Conservation (phyloP, 192 early-diverging fungal genomes). For the Physocladia obscura region DNA sequence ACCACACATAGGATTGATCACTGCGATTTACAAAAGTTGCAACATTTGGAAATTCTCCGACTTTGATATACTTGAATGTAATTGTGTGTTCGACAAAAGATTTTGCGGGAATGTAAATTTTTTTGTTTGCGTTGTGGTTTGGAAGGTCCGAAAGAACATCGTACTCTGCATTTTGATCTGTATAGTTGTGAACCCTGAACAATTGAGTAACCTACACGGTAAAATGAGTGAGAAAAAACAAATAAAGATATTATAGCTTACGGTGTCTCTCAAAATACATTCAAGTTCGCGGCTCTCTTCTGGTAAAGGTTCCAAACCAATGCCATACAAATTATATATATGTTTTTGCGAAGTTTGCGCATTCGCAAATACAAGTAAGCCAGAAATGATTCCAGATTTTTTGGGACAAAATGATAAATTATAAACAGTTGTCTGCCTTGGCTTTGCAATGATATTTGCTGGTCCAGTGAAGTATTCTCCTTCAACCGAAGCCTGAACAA, state of each 20-base stretch:
- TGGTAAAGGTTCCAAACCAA: conserved; percentile 46
- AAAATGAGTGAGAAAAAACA: background rate
- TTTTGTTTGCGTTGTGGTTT: conserved; percentile 2
- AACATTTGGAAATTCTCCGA: conserved; percentile 27
- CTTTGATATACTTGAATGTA: conserved; percentile 23
- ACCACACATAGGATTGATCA: conserved; percentile 51
- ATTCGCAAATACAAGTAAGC: conserved; percentile 45
- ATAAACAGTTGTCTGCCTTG: conserved; percentile 35
- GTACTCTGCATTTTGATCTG: conserved; percentile 38
- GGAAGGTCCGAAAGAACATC: conserved; percentile 52
- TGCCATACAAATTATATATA: conserved; percentile 42
- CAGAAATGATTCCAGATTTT: conserved; percentile 28
- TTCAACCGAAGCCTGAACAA: conserved; percentile 33
- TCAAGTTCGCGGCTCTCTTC: conserved; percentile 44
- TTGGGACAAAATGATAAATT: conserved; percentile 40
- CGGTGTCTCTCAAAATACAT: conserved; percentile 30
- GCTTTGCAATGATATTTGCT: conserved; percentile 31
- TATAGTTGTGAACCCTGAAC: conserved; percentile 40
- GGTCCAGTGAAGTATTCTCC: conserved; percentile 43
- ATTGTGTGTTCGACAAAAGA: conserved; percentile 28
- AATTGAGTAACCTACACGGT: conserved; percentile 16
- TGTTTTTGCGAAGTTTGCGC: conserved; percentile 50
- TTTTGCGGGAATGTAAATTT: conserved; percentile 30
- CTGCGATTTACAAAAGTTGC: conserved; percentile 47
- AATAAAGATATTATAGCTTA: background rate